Conservation (phyloP, 805 yeast genomes). For the Ogataea philodendri region DNA sequence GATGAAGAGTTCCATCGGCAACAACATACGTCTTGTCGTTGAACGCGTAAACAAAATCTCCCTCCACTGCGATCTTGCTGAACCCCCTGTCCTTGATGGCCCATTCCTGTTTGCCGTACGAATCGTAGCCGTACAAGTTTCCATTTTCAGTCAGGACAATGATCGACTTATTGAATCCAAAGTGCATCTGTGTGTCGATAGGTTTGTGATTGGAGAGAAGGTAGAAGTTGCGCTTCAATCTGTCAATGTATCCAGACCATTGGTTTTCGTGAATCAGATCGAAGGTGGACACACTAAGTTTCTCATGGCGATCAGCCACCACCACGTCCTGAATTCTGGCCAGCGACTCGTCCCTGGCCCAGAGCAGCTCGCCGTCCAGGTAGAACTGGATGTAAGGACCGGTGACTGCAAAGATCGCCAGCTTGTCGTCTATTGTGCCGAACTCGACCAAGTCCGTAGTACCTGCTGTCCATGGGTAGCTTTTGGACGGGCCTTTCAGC, state of each 20-base stretch:
- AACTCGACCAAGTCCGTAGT: slow-evolving; percentile 11
- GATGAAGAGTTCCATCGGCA: slow-evolving; percentile 1
- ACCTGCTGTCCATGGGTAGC: not conserved
- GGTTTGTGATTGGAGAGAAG: slow-evolving; percentile 19
- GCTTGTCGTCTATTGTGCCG: slow-evolving; percentile 8
- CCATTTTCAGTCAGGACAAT: slow-evolving; percentile 42
- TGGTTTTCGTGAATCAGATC: slow-evolving; percentile 34
- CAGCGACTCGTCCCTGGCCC: slow-evolving; percentile 47
- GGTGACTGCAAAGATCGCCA: slow-evolving; percentile 15
- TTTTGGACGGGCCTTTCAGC: not conserved
- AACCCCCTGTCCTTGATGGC: slow-evolving; percentile 17
- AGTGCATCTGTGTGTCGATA: slow-evolving; percentile 28
- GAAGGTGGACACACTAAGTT: slow-evolving; percentile 23
- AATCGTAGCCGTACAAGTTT: slow-evolving; percentile 43
- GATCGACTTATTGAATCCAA: slow-evolving; percentile 47
- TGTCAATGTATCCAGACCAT: slow-evolving; percentile 32
- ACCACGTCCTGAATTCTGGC: slow-evolving; percentile 37
- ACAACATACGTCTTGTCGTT: slow-evolving; percentile 1
- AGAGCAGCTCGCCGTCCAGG: slow-evolving; percentile 29
- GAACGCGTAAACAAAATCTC: slow-evolving; percentile 8
- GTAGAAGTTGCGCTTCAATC: slow-evolving; percentile 32
- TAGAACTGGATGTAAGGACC: slow-evolving; percentile 18
- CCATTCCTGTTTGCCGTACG: slow-evolving; percentile 38
- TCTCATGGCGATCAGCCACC: slow-evolving; percentile 29
- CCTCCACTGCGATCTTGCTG: slow-evolving; percentile 8